Evolutionary conservation across 345 rosid genomes (phyloP).

Genomic region (Gossypioides kirkii): DNA sequence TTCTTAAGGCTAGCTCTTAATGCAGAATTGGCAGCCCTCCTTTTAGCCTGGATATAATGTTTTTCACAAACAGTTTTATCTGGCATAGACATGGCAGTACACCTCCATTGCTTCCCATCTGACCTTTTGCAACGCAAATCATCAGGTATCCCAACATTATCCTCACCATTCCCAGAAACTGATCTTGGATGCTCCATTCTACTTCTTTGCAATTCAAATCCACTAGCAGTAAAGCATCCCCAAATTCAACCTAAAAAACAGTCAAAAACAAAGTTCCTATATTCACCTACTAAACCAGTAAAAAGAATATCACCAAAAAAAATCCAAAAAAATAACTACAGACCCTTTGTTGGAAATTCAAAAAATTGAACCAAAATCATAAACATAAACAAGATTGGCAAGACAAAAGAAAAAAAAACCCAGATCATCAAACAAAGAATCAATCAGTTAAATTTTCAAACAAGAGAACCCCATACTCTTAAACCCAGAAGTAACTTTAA

Average conservation of each 20-base stretch:
- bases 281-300: background rate
- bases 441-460: background rate
- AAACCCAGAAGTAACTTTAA: background rate
- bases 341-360: background rate
- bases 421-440: background rate
- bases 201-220: constrained; percentile 19
- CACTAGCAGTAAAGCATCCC: constrained; percentile 15
- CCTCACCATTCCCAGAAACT: constrained; percentile 55
- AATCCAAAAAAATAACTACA: background rate
- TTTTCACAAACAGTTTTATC: constrained; percentile 98
- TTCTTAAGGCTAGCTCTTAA: constrained; percentile 79
- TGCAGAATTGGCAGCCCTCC: constrained; percentile 91
- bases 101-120: constrained; percentile 98
- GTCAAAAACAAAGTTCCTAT: background rate
- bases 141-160: constrained; percentile 68
- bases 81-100: constrained; percentile 96
- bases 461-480: background rate
- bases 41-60: constrained; percentile 91
- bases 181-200: constrained; percentile 54
- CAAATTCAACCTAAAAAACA: constrained; percentile 13
- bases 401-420: background rate
- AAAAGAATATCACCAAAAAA: background rate
- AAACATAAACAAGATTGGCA: background rate
- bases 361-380: background rate
- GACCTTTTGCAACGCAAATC: constrained; percentile 98